phyloP scores from a whole-genome alignment of 2,329 filamentous ascomycete genomes.

The Fusarium euwallaceae region DNA sequence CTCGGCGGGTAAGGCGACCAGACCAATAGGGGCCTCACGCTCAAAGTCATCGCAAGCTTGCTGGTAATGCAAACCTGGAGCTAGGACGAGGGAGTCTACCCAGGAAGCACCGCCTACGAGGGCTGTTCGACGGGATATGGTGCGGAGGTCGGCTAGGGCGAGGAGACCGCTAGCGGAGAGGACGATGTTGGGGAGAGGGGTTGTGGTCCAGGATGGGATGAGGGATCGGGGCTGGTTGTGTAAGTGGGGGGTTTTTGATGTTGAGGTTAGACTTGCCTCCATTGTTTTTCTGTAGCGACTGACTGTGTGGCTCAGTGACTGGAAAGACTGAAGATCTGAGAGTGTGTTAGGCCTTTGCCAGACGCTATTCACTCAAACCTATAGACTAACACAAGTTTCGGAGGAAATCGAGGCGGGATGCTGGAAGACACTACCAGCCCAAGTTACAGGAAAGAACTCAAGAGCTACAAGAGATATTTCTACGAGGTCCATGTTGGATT shows the following conservation, averaged over 20 bases:
- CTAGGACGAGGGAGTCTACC: constrained; percentile 69
- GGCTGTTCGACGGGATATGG: constrained; percentile 67
- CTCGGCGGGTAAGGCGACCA: constrained; percentile 41
- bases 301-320: neutral
- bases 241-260: constrained; percentile 15
- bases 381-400: neutral
- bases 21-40: constrained; percentile 53
- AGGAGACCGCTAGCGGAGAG: constrained; percentile 68
- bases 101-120: constrained; percentile 68
- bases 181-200: constrained; percentile 60
- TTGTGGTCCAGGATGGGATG: constrained; percentile 59
- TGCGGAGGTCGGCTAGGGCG: constrained; percentile 70
- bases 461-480: neutral
- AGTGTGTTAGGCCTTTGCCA: neutral
- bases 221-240: constrained; percentile 40
- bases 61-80: constrained; percentile 72
- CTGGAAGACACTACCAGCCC: neutral
- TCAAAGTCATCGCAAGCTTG: constrained; percentile 67
- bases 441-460: neutral
- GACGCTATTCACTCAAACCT: neutral
- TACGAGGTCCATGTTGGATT: neutral
- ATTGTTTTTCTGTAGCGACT: neutral
- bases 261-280: constrained; percentile 25
- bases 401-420: neutral
- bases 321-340: no score